Conservation (phyloP, 1,139 yeast genomes). For the Lodderomyces metapsilosis region DNA sequence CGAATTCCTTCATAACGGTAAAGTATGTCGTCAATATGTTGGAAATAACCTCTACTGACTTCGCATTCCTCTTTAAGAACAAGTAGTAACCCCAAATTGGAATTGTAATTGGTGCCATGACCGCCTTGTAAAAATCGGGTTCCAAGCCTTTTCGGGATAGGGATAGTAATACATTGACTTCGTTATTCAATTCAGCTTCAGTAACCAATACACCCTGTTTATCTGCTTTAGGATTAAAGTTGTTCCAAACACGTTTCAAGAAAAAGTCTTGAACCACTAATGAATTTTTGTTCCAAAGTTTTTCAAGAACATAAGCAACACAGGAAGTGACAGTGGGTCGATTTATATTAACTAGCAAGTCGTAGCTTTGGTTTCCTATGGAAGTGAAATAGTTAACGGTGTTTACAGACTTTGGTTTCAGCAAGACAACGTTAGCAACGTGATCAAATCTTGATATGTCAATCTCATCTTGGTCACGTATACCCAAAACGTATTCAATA, state of each 20-base stretch:
- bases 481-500: conserved; percentile 74
- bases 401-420: conserved; percentile 55
- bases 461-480: conserved; percentile 70
- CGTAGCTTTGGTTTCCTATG: conserved; percentile 60
- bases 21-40: conserved; percentile 51
- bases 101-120: conserved; percentile 46
- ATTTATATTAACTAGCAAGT: conserved; percentile 56
- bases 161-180: conserved; percentile 64
- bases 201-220: conserved; percentile 13
- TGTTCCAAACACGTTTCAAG: conserved; percentile 46
- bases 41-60: conserved; percentile 42
- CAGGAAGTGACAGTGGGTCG: conserved; percentile 62
- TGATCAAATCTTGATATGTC: conserved; percentile 63
- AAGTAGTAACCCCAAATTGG: conserved; percentile 63
- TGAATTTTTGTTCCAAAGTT: conserved; percentile 52
- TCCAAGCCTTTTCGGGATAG: conserved; percentile 53
- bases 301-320: conserved; percentile 53
- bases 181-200: conserved; percentile 57
- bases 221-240: conserved; percentile 33
- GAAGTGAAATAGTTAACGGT: conserved; percentile 51
- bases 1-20: conserved; percentile 32
- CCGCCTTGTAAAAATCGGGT: conserved; percentile 36
- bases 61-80: conserved; percentile 42
- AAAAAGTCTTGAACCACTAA: conserved; percentile 60
- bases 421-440: conserved; percentile 59